Percentiles rank a stretch among this genome's conserved stretches.
phyloP scores from a whole-genome alignment of 352 stramenopile species.

The Pythium monospermum region DNA sequence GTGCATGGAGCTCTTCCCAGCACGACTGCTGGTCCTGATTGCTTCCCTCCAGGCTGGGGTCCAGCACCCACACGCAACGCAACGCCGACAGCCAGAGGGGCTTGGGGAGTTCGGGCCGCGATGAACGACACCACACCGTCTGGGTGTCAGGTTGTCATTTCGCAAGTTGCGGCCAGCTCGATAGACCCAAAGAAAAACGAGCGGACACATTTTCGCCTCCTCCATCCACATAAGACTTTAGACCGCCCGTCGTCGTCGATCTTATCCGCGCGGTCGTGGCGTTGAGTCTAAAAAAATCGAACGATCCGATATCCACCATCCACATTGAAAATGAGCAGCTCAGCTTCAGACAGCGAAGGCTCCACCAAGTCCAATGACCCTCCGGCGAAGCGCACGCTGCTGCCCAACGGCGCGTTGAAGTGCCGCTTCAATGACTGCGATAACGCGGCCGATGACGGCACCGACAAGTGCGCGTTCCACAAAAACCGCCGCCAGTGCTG shows the following conservation, averaged over 20 bases:
- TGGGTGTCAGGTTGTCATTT: slow-evolving; percentile 24
- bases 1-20: not conserved
- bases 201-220: slow-evolving; percentile 1
- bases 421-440: slow-evolving; percentile 82
- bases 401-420: slow-evolving; percentile 38
- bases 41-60: slow-evolving; percentile 1
- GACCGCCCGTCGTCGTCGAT: no score
- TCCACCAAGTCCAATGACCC: slow-evolving; percentile 18
- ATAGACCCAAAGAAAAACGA: slow-evolving; percentile 8
- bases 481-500: slow-evolving; percentile 80
- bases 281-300: slow-evolving; percentile 9
- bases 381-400: slow-evolving; percentile 4
- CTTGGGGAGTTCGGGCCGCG: slow-evolving; percentile 4
- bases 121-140: slow-evolving; percentile 14
- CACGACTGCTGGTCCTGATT: slow-evolving; percentile 9
- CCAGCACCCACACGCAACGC: not conserved
- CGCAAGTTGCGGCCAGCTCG: slow-evolving; percentile 14
- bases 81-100: slow-evolving; percentile 5
- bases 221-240: not conserved
- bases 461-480: slow-evolving; percentile 76
- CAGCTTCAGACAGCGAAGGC: slow-evolving; percentile 10
- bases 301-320: no score
- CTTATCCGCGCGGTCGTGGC: slow-evolving; percentile 15
- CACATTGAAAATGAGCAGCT: slow-evolving; percentile 22
- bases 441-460: slow-evolving; percentile 64